Evolutionary conservation across 371 early-diverging fungal species (phyloP).

Genomic region (Rhizopus microsporus): DNA sequence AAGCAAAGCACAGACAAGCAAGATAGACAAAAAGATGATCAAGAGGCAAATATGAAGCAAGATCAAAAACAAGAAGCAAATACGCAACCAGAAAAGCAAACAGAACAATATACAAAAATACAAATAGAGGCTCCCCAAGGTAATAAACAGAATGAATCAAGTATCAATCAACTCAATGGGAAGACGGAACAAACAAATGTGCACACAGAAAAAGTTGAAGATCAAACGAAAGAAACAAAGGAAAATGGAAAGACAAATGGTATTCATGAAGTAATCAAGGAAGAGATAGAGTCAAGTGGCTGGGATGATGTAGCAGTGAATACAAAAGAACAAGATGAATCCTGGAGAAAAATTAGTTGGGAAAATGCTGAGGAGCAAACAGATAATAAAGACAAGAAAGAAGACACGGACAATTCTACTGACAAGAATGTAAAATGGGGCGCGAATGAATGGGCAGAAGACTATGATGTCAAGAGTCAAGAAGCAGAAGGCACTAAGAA

Average conservation of each 20-base stretch:
- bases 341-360: not conserved
- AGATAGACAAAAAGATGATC: no score
- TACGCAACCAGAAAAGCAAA: no score
- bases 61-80: no score
- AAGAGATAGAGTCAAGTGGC: not conserved
- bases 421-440: not conserved
- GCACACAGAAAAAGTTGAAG: not conserved
- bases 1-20: no score
- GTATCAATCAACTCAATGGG: not conserved
- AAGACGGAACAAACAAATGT: not conserved
- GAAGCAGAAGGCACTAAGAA: not conserved
- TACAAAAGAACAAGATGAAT: not conserved
- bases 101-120: not conserved
- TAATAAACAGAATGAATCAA: not conserved
- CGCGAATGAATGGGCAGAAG: not conserved
- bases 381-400: not conserved
- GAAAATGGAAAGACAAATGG: not conserved
- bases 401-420: no score
- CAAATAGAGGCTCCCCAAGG: not conserved
- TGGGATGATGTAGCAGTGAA: no score
- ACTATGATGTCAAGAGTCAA: not conserved
- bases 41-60: no score
- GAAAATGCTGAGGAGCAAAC: not conserved
- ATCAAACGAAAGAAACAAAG: no score
- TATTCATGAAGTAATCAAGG: not conserved